These are phyloP conservation scores for Cladorrhinum sp. DNA, from an alignment of 2,329 filamentous ascomycete species.

Conservation along the genomic window DNA sequence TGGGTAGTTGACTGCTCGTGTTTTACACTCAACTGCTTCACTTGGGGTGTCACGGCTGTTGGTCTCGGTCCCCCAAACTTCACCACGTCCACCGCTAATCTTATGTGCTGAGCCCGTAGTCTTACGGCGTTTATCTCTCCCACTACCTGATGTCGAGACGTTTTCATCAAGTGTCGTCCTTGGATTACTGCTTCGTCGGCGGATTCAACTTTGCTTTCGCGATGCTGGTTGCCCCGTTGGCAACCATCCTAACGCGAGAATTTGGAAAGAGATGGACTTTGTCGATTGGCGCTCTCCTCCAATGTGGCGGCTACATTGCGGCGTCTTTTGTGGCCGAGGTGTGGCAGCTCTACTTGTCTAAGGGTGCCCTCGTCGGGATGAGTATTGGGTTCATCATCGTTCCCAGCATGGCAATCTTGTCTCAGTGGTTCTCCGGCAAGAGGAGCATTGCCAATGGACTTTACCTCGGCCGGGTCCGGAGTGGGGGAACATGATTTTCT, in stretches of 20 bases:
- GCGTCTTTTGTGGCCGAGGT: constrained; percentile 51
- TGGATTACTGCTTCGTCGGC: constrained; percentile 60
- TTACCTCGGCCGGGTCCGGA: constrained; percentile 56
- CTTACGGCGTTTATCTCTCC: constrained; percentile 55
- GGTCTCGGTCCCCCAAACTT: too few relatives aligned
- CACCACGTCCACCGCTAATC: too few relatives aligned
- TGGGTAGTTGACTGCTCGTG: constrained; percentile 42
- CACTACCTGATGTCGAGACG: constrained; percentile 51
- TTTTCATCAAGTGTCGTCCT: constrained; percentile 49
- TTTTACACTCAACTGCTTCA: constrained; percentile 37
- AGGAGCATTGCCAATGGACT: constrained; percentile 59
- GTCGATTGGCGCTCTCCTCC: constrained; percentile 51
- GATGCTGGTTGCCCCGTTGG: constrained; percentile 41
- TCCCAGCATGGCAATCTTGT: constrained; percentile 41
- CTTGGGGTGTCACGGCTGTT: constrained; percentile 41
- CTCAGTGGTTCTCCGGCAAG: constrained; percentile 60
- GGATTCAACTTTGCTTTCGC: constrained; percentile 50
- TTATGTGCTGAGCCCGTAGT: too few relatives aligned
- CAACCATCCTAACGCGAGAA: constrained; percentile 28
- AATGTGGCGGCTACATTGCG: constrained; percentile 48
- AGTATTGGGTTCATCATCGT: constrained; percentile 53
- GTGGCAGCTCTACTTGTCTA: constrained; percentile 60
- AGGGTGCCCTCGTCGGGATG: constrained; percentile 58
- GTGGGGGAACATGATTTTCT: constrained; percentile 59
- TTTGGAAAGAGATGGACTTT: constrained; percentile 40